A percentile compares a stretch with the other conserved stretches of the same genome.
Conservation (phyloP, 2,329 filamentous ascomycete species). For the Cytospora piceicola region DNA sequence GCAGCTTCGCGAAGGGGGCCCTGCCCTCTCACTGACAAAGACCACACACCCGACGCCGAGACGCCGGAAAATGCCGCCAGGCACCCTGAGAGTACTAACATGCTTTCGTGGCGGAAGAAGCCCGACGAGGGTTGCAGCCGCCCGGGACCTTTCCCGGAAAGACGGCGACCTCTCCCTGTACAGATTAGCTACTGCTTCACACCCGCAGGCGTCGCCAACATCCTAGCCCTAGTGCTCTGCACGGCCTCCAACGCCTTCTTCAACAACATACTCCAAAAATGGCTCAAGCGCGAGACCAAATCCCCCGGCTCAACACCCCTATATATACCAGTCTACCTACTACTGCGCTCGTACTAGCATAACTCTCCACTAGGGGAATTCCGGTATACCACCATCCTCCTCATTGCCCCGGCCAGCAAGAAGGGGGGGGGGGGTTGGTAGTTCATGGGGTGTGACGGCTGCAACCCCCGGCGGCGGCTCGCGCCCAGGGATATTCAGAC, state of each 20-base stretch:
- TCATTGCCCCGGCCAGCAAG: conserved; percentile 42
- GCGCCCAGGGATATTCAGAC: no score
- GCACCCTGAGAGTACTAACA: neutral
- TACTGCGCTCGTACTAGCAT: conserved; percentile 41
- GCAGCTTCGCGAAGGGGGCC: conserved; percentile 39
- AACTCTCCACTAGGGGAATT: conserved; percentile 41
- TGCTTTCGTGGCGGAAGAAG: neutral
- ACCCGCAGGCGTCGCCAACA: conserved; percentile 36
- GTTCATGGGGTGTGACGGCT: no score
- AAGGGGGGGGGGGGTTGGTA: no score
- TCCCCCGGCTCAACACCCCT: conserved; percentile 31
- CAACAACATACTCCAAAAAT: conserved; percentile 44
- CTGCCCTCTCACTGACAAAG: conserved; percentile 41
- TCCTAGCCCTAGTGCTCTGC: conserved; percentile 35
- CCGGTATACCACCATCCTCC: conserved; percentile 41
- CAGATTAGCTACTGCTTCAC: conserved; percentile 42
- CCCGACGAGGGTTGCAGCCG: neutral
- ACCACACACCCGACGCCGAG: conserved; percentile 35
- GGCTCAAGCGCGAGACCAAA: conserved; percentile 47
- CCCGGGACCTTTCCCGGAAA: conserved; percentile 33
- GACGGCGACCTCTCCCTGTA: conserved; percentile 45
- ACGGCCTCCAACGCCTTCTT: conserved; percentile 40
- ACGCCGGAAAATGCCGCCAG: neutral
- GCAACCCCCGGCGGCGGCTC: no score
- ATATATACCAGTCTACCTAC: conserved; percentile 44